Conservation (phyloP, 2,329 filamentous ascomycete genomes). For the Xylaria sp. region DNA sequence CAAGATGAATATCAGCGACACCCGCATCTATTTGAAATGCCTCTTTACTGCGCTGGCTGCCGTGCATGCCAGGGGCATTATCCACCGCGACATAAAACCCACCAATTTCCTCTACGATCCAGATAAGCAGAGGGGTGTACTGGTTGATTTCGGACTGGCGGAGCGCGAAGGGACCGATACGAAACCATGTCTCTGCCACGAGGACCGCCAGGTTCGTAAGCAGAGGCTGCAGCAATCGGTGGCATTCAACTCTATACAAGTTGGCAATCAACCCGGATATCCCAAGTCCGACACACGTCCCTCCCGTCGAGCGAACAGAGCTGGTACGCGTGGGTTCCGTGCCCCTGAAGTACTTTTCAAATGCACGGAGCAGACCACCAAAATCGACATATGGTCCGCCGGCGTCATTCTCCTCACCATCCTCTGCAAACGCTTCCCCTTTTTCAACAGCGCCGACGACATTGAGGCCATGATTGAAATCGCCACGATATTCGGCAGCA, state of each 20-base stretch:
- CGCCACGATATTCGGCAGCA: slow-evolving; percentile 84
- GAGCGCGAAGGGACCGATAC: slow-evolving; percentile 74
- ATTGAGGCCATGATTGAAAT: slow-evolving; percentile 98
- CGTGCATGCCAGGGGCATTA: slow-evolving; percentile 77
- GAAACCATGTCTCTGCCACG: slow-evolving; percentile 77
- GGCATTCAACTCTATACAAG: slow-evolving; percentile 51
- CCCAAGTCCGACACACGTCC: slow-evolving; percentile 86
- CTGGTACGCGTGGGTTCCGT: slow-evolving; percentile 90
- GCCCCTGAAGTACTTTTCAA: slow-evolving; percentile 96
- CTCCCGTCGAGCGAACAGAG: slow-evolving; percentile 85
- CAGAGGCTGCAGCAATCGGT: slow-evolving; percentile 46
- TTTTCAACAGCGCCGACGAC: slow-evolving; percentile 98
- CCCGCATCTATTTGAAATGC: slow-evolving; percentile 82
- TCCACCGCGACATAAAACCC: slow-evolving; percentile 94
- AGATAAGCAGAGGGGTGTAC: slow-evolving; percentile 70
- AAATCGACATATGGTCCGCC: slow-evolving; percentile 95
- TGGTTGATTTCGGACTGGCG: slow-evolving; percentile 98
- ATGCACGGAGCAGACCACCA: slow-evolving; percentile 88
- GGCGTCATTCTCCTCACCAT: slow-evolving; percentile 97
- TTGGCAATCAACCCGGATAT: slow-evolving; percentile 59
- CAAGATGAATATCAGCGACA: slow-evolving; percentile 78
- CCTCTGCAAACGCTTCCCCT: slow-evolving; percentile 85
- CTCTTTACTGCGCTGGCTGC: slow-evolving; percentile 79
- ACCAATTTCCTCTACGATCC: slow-evolving; percentile 97
- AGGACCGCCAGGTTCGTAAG: slow-evolving; percentile 57